These are phyloP conservation scores for Taphrina communis DNA, from an alignment of 1,139 yeast genomes.

Conservation along the genomic window DNA sequence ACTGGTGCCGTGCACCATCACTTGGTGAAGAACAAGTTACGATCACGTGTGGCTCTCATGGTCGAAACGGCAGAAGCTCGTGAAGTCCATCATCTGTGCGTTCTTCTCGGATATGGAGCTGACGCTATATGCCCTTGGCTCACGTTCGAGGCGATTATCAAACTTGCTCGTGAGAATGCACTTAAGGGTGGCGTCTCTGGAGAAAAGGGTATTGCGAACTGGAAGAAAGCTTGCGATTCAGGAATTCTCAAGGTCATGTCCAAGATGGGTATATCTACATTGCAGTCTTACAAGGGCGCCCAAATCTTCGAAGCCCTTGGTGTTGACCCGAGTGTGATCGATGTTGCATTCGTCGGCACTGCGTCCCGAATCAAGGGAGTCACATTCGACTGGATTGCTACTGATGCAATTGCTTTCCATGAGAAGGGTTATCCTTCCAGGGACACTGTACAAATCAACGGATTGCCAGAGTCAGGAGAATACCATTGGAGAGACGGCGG, in stretches of 20 bases:
- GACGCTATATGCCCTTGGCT: slow-evolving; percentile 94
- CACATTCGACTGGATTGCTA: slow-evolving; percentile 93
- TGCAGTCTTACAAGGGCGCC: slow-evolving; percentile 97
- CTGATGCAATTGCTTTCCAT: slow-evolving; percentile 92
- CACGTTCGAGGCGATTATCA: slow-evolving; percentile 84
- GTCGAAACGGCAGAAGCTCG: slow-evolving; percentile 97
- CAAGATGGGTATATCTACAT: slow-evolving; percentile 97
- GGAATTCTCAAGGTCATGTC: slow-evolving; percentile 97
- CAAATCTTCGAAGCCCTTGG: slow-evolving; percentile 98
- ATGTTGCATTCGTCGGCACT: slow-evolving; percentile 94
- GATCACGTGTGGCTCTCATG: slow-evolving; percentile 90
- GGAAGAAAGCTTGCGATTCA: slow-evolving; percentile 80
- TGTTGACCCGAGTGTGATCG: slow-evolving; percentile 91
- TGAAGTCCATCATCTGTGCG: slow-evolving; percentile 95
- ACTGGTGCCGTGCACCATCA: slow-evolving; percentile 97
- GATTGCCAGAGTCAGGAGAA: slow-evolving; percentile 93
- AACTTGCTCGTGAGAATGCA: slow-evolving; percentile 82
- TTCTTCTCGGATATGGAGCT: slow-evolving; percentile 94
- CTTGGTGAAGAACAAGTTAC: slow-evolving; percentile 91
- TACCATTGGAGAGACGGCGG: slow-evolving; percentile 99
- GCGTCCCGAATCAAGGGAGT: slow-evolving; percentile 96
- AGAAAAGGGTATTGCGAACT: slow-evolving; percentile 70
- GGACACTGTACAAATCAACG: slow-evolving; percentile 69
- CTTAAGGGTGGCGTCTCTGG: slow-evolving; percentile 63
- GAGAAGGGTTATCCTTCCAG: slow-evolving; percentile 89